Evolutionary conservation across 192 early-diverging fungal species (phyloP).

Genomic region (Podila clonocystis): DNA sequence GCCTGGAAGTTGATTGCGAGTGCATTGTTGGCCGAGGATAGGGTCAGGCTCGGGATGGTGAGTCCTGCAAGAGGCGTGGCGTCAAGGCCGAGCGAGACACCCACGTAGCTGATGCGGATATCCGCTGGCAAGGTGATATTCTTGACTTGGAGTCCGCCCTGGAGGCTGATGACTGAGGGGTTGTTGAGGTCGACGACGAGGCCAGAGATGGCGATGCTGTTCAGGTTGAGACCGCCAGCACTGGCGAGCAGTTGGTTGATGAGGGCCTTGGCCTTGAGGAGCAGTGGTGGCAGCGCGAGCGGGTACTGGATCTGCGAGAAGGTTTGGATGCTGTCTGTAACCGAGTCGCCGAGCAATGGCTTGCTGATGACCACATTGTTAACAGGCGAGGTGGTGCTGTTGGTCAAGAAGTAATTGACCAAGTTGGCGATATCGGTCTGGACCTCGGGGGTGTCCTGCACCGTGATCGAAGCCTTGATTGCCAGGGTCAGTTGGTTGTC

Average conservation of each 20-base stretch:
- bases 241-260: conserved; percentile 27
- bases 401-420: conserved; percentile 40
- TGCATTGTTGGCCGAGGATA: conserved; percentile 35
- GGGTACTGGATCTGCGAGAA: conserved; percentile 31
- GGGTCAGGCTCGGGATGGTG: conserved; percentile 18
- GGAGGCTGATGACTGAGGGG: conserved; percentile 36
- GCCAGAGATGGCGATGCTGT: conserved; percentile 33
- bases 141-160: conserved; percentile 27
- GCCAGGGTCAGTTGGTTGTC: conserved; percentile 36
- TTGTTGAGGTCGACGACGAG: conserved; percentile 45
- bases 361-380: conserved; percentile 27
- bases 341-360: conserved; percentile 34
- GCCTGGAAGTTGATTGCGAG: conserved; percentile 39
- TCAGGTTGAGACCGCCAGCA: conserved; percentile 26
- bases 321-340: conserved; percentile 40
- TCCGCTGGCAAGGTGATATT: conserved; percentile 33
- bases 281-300: conserved; percentile 11
- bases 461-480: conserved; percentile 32
- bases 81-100: conserved; percentile 33
- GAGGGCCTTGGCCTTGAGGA: conserved; percentile 18
- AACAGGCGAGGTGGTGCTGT: conserved; percentile 35
- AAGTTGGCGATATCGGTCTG: conserved; percentile 47
- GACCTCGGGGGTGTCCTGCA: conserved; percentile 33
- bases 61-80: conserved; percentile 32
- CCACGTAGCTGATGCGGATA: conserved; percentile 45